A percentile compares a stretch with the other conserved stretches of the same genome.
Conservation (phyloP, 2,329 filamentous ascomycete species). For the Monilinia aucupariae region DNA sequence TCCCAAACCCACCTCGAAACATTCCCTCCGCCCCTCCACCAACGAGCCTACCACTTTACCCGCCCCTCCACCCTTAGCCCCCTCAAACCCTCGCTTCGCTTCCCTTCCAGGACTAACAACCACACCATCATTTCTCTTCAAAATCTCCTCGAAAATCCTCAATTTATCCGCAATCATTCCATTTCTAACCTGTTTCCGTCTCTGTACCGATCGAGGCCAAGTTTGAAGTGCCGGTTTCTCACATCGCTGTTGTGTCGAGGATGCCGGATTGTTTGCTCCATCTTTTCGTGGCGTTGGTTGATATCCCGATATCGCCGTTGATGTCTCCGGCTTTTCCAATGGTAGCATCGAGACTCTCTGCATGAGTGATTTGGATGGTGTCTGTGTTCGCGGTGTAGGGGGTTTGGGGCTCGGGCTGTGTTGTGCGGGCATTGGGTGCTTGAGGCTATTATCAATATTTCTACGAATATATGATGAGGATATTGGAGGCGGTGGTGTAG, state of each 20-base stretch:
- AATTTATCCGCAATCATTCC: conserved; percentile 28
- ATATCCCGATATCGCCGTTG: background rate
- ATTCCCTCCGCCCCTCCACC: background rate
- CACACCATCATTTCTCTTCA: background rate
- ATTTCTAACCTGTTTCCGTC: conserved; percentile 17
- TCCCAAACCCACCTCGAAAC: conserved; percentile 1
- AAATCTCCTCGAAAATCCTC: conserved; percentile 26
- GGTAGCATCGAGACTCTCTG: background rate
- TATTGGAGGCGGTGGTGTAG: background rate
- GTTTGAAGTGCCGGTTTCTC: background rate
- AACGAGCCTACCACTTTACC: background rate
- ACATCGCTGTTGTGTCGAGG: background rate
- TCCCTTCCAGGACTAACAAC: background rate
- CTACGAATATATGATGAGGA: background rate
- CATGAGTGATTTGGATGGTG: background rate
- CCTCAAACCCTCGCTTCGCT: background rate
- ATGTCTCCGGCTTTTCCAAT: background rate
- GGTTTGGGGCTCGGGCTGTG: background rate
- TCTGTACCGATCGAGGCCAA: background rate
- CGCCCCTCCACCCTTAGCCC: conserved; percentile 2
- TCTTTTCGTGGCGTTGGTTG: background rate
- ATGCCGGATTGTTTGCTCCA: no score
- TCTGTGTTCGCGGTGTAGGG: background rate
- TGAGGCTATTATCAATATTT: background rate
- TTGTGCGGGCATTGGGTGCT: background rate